Evolutionary conservation across 169 alveolate genomes (phyloP).

Genomic region (Theileria orientalis): DNA sequence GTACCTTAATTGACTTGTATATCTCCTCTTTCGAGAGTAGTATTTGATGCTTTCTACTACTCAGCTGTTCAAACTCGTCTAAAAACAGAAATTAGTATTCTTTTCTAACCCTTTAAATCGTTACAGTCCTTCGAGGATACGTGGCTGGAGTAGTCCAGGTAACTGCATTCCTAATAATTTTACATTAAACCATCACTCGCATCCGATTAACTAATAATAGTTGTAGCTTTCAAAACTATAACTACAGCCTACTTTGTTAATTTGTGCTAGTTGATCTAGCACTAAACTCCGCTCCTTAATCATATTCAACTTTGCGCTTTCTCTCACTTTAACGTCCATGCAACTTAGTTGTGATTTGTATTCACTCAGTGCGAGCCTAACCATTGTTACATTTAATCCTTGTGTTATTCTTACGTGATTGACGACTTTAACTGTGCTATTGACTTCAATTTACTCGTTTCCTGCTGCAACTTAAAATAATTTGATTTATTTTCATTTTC

Average conservation of each 20-base stretch:
- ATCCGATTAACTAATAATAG: too few species aligned
- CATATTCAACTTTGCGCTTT: not conserved
- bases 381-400: not conserved
- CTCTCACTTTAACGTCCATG: not conserved
- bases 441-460: not conserved
- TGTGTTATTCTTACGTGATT: too few species aligned
- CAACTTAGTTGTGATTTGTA: not conserved
- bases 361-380: constrained; percentile 8
- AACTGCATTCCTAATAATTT: not conserved
- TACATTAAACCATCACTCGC: too few species aligned
- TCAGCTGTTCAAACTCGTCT: constrained; percentile 23
- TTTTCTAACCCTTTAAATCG: not conserved
- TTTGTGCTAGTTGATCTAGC: constrained; percentile 20
- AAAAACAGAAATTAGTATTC: not conserved
- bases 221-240: too few species aligned
- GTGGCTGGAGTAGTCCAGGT: not conserved
- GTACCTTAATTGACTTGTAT: constrained; percentile 27
- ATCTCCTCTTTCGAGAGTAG: constrained; percentile 41
- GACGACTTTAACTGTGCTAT: not conserved
- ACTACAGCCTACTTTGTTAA: not conserved
- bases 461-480: not conserved
- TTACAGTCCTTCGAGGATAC: not conserved
- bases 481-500: not conserved
- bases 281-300: not conserved
- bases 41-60: constrained; percentile 23